Evolutionary conservation across 768 basidiomycete species (phyloP), one percentile per base, ranked within the genome.

Genomic region (Kwoniella sp.): DNA sequence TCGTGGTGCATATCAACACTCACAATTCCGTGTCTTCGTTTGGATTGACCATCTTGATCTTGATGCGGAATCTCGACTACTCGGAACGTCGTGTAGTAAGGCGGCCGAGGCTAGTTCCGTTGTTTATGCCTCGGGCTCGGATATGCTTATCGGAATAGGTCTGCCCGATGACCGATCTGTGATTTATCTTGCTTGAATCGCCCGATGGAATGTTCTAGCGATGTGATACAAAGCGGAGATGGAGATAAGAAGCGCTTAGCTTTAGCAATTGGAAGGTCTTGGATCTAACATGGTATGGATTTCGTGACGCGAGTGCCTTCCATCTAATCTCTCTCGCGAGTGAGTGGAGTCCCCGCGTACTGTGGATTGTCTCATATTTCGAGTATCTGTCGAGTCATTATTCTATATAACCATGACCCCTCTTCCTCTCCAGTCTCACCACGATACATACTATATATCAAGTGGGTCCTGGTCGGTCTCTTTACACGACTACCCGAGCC

Each of bases 21-120:
- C 80, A 94, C 93, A 97, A 96, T 86, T 97, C 93, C 1, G 93
- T 95, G 80, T 97, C 93, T 83, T 95, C 90, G 84, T 93, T 85
- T 30, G 90, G 86, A 77, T 93, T 92, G 68, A 77, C 71, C 73
- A 78, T 74, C 28, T 54, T 74, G 63, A 25, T n/a, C n/a, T n/a
- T n/a, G n/a, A n/a, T n/a, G n/a, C n/a, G n/a, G n/a, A n/a, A n/a
- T n/a, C n/a, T n/a, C n/a, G n/a, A n/a, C n/a, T n/a, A n/a, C n/a
- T n/a, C n/a, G n/a, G n/a, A n/a, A n/a, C n/a, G n/a, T n/a, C n/a
- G n/a, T n/a, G n/a, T n/a, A n/a, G n/a, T n/a, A n/a, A n/a, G n/a
- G n/a, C n/a, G n/a, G n/a, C n/a, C n/a, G n/a, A n/a, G n/a, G n/a
- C n/a, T n/a, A n/a, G n/a, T n/a, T n/a, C n/a, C n/a, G n/a, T 13